phyloP scores from a whole-genome alignment of 805 yeast species.

The Myxozyma geophila region DNA sequence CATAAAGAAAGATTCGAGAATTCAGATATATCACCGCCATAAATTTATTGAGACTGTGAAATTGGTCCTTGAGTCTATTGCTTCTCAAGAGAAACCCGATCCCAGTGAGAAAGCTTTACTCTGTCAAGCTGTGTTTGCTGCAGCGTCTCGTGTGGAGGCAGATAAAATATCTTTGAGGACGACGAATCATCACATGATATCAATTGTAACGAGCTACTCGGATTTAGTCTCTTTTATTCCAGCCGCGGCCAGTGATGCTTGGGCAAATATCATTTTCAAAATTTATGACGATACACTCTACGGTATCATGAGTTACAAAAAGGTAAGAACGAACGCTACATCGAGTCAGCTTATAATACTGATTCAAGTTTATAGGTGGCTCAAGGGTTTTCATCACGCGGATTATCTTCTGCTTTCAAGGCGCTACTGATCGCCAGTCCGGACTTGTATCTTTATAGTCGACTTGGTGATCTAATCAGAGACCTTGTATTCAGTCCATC shows the following conservation, averaged over 20 bases:
- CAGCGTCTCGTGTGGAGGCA: neutral
- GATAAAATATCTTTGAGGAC: slow-evolving; percentile 22
- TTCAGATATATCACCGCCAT: slow-evolving; percentile 19
- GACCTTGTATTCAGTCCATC: slow-evolving; percentile 34
- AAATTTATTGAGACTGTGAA: slow-evolving; percentile 24
- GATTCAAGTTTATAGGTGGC: slow-evolving; percentile 12
- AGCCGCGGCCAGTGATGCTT: neutral
- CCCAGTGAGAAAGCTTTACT: neutral
- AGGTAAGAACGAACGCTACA: slow-evolving; percentile 6
- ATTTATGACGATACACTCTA: slow-evolving; percentile 26
- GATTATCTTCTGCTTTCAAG: slow-evolving; percentile 7
- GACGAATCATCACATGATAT: slow-evolving; percentile 16
- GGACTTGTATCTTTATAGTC: slow-evolving; percentile 40
- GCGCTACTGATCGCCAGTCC: neutral
- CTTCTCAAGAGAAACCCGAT: neutral
- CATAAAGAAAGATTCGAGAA: neutral
- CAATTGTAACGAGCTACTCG: slow-evolving; percentile 17
- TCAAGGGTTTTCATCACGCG: slow-evolving; percentile 3
- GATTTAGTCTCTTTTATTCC: neutral
- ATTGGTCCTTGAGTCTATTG: neutral
- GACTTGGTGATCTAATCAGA: slow-evolving; percentile 44
- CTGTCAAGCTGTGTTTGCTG: slow-evolving; percentile 6
- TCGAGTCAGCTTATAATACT: neutral
- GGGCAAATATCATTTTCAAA: slow-evolving; percentile 5
- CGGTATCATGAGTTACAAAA: slow-evolving; percentile 26